phyloP scores from a whole-genome alignment of 2,329 filamentous ascomycete genomes.

The Alternaria metachromatica region DNA sequence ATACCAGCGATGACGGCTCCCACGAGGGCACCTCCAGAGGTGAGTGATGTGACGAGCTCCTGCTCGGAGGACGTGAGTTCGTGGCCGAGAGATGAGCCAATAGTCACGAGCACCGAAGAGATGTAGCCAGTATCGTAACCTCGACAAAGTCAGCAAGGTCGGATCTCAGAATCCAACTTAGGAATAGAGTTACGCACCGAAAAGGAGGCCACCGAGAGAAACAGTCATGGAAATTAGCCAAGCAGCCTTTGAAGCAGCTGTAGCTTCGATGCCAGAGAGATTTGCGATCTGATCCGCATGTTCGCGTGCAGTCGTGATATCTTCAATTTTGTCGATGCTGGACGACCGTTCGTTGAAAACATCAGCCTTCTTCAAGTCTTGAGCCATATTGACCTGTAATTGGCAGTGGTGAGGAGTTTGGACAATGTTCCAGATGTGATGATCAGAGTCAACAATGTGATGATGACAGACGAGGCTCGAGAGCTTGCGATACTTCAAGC shows the following conservation, averaged over 20 bases:
- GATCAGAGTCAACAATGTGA: background rate
- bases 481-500: background rate
- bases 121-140: conserved; percentile 51
- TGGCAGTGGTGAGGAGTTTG: background rate
- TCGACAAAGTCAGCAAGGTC: conserved; percentile 1
- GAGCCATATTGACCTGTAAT: background rate
- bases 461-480: background rate
- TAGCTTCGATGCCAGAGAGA: conserved; percentile 35
- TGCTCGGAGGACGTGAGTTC: conserved; percentile 43
- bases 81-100: conserved; percentile 43
- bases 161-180: no score
- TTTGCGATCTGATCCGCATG: conserved; percentile 27
- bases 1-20: conserved; percentile 47
- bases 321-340: conserved; percentile 28
- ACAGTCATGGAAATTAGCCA: conserved; percentile 40
- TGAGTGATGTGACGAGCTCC: conserved; percentile 50
- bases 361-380: conserved; percentile 15
- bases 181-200: conserved; percentile 21
- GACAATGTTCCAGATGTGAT: background rate
- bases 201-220: conserved; percentile 37
- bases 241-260: conserved; percentile 36
- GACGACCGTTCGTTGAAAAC: conserved; percentile 14
- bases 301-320: conserved; percentile 22
- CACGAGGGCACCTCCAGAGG: conserved; percentile 47
- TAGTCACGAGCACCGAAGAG: conserved; percentile 47